A percentile compares a stretch with the other conserved stretches of the same genome.
Conservation (phyloP, 306 rosid genomes). For the Medicago lupulina region DNA sequence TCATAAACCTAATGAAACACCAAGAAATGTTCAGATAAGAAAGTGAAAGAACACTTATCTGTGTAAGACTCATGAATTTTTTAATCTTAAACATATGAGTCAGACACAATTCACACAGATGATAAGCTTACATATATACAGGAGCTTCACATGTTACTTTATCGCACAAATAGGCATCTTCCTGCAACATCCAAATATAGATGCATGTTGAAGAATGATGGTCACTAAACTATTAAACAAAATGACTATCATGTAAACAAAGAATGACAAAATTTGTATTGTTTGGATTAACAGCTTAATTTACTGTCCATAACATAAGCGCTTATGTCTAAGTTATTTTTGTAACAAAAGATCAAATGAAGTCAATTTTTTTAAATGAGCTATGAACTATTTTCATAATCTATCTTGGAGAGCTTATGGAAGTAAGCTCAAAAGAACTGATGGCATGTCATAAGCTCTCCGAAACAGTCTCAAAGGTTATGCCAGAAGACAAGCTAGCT, state of each 20-base stretch:
- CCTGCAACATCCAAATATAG: constrained; percentile 83
- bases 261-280: constrained; percentile 23
- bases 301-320: too few species aligned
- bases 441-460: not conserved
- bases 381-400: too few species aligned
- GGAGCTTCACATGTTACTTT: constrained; percentile 76
- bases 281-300: not conserved
- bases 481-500: not conserved
- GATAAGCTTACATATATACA: constrained; percentile 63
- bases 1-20: not conserved
- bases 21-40: not conserved
- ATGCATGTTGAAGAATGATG: constrained; percentile 65
- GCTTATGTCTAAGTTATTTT: too few species aligned
- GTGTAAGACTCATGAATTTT: constrained; percentile 5
- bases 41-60: constrained; percentile 30
- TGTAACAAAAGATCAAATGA: not conserved
- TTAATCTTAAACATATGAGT: constrained; percentile 40
- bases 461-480: too few species aligned
- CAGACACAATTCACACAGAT: constrained; percentile 48
- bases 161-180: constrained; percentile 60
- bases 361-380: not conserved
- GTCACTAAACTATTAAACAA: constrained; percentile 55
- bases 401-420: not conserved
- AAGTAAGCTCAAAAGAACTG: too few species aligned
- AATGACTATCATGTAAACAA: constrained; percentile 36